phyloP scores from a whole-genome alignment of 768 basidiomycete genomes.

The Phaeotremella fagi region DNA sequence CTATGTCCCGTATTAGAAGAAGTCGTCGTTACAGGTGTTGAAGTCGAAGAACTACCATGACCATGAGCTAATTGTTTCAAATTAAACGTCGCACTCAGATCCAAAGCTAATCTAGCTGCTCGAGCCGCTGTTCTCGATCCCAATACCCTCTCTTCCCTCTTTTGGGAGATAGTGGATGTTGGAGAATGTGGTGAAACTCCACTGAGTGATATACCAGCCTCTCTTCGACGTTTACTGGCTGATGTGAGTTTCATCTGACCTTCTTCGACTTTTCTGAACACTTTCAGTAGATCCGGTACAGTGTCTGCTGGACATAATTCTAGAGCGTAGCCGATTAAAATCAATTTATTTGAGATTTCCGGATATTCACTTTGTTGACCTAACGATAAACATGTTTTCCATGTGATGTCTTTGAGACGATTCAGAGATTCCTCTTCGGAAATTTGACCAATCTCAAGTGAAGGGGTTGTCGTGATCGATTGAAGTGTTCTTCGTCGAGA shows the following conservation, averaged over 20 bases:
- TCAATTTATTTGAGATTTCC: conserved; percentile 63
- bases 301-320: conserved; percentile 79
- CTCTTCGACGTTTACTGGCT: conserved; percentile 52
- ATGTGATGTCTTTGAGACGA: conserved; percentile 64
- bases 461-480: neutral
- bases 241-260: conserved; percentile 27
- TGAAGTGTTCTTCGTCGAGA: neutral
- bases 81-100: conserved; percentile 18
- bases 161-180: neutral
- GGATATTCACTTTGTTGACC: conserved; percentile 74
- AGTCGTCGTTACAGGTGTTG: neutral
- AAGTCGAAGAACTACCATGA: neutral
- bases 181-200: conserved; percentile 1
- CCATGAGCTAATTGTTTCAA: conserved; percentile 2
- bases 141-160: conserved; percentile 31
- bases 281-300: conserved; percentile 67
- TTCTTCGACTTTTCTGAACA: conserved; percentile 68
- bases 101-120: conserved; percentile 37
- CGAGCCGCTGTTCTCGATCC: conserved; percentile 41
- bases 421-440: neutral
- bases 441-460: neutral
- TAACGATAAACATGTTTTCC: conserved; percentile 83
- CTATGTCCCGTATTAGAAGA: neutral
- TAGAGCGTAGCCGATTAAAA: conserved; percentile 71
- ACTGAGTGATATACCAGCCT: conserved; percentile 12